These are phyloP conservation scores for Trametes sanguinea DNA, from an alignment of 768 basidiomycete genomes.

Conservation along the genomic window DNA sequence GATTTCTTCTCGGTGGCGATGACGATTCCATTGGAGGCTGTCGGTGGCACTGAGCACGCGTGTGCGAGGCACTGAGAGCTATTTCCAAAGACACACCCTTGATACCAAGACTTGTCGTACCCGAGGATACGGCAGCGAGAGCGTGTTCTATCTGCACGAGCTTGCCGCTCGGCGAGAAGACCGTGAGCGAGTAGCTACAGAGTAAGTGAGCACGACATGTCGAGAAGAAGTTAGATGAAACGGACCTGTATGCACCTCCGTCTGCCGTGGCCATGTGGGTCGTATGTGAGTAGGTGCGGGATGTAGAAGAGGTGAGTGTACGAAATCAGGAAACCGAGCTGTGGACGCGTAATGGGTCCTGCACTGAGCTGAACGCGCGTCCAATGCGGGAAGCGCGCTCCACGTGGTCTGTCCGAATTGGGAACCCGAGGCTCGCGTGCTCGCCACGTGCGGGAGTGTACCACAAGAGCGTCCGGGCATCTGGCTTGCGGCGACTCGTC, in stretches of 20 bases:
- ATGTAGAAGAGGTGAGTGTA: background rate
- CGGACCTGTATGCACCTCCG: conserved; percentile 42
- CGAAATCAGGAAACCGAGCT: conserved; percentile 14
- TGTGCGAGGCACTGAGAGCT: background rate
- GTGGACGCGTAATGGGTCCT: conserved; percentile 23
- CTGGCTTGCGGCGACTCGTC: too few relatives aligned
- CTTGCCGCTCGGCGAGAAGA: conserved; percentile 98
- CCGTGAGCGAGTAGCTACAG: conserved; percentile 93
- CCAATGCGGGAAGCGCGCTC: background rate
- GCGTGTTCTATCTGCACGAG: conserved; percentile 99
- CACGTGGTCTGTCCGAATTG: conserved; percentile 12
- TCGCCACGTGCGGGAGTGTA: background rate
- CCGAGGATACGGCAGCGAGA: conserved; percentile 91
- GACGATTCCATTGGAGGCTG: conserved; percentile 98
- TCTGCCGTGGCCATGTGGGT: conserved; percentile 74
- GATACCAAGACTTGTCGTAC: conserved; percentile 96
- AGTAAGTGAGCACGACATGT: conserved; percentile 14
- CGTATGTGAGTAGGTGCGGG: conserved; percentile 1
- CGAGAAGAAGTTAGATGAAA: background rate
- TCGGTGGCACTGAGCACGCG: conserved; percentile 18
- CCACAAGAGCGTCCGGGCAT: too few relatives aligned
- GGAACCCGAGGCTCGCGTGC: background rate
- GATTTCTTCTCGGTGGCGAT: conserved; percentile 99
- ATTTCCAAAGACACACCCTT: conserved; percentile 64
- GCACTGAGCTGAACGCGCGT: conserved; percentile 26